Base-by-base conservation (phyloP, 805 yeast genomes). In the Ogataea sp. region DNA sequence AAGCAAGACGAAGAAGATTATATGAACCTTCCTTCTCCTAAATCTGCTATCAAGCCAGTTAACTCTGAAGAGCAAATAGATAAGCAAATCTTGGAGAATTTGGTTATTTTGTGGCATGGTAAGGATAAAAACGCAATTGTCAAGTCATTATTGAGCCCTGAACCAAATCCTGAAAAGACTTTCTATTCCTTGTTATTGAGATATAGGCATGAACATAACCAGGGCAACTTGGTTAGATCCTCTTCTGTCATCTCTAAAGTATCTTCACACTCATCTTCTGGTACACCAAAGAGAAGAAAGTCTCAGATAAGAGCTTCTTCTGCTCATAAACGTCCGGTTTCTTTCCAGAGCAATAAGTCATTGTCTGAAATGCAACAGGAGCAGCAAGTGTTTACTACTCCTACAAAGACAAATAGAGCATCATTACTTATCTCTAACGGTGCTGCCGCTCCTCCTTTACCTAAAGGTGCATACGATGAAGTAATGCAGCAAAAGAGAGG, bases 91-190 rank as follows among this genome's bases (percentile, higher is more conserved):
- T 58, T 75, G 43, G 71, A 73, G 39, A 75, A 75, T 48, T 63
- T 75, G 48, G 67, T 75, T 21, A 74, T 73, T 41, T 62, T 75
- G 46, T 75, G 80, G 80, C 75, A 75, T 48, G 77, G 75, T 34
- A 62, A 80, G 48, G 45, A 69, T 54, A 45, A 62, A 56, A 62
- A 53, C 16, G 52, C 59, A 31, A 60, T 63, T 32, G 46, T 55
- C 24, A 38, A 43, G 20, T 44, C 61, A 4, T 47, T 63, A 24
- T 38, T 63, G 32, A 42, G 50, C 11, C 45, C 55, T 3, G 54
- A 49, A 29, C 48, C 56, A 14, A 61, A 55, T 41, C 50, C 66
- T 6, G 68, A 62, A 40, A 63, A 63, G 51, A 63, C 66, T 1
- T 63, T 63, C 37, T 63, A 63, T 40, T 56, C 64, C 8, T 47